Evolutionary conservation across 495 filamentous ascomycete genomes (phyloP).

Genomic region (Aspergillus kassunensis): DNA sequence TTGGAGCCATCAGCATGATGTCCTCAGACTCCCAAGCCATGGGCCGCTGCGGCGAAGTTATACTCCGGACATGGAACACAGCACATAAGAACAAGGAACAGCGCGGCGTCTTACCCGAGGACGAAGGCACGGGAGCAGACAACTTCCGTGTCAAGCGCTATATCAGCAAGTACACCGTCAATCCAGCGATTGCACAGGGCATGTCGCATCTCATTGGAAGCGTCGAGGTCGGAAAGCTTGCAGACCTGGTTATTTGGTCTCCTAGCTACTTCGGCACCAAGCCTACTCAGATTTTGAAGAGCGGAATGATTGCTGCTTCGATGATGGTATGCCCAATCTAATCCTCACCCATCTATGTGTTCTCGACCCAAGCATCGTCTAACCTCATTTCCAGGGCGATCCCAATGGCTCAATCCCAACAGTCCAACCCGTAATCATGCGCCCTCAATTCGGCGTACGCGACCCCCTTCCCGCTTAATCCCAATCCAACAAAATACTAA

Average conservation of each 20-base stretch:
- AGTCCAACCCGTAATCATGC: slow-evolving; percentile 79
- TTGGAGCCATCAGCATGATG: slow-evolving; percentile 99
- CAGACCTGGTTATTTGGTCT: slow-evolving; percentile 88
- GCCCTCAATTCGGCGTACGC: slow-evolving; percentile 79
- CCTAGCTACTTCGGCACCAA: slow-evolving; percentile 86
- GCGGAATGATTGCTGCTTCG: slow-evolving; percentile 80
- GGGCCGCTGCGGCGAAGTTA: slow-evolving; percentile 94
- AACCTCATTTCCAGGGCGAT: slow-evolving; percentile 61
- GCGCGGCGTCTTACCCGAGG: slow-evolving; percentile 70
- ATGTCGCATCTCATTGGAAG: slow-evolving; percentile 88
- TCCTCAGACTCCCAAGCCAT: slow-evolving; percentile 94
- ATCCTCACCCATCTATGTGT: background rate
- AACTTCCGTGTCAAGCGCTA: slow-evolving; percentile 94
- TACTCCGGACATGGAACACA: slow-evolving; percentile 94
- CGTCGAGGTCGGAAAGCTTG: slow-evolving; percentile 85
- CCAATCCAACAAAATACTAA: background rate
- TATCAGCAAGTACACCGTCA: slow-evolving; percentile 95
- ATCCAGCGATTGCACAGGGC: slow-evolving; percentile 90
- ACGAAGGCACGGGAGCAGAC: slow-evolving; percentile 77
- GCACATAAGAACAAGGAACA: slow-evolving; percentile 97
- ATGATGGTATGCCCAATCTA: slow-evolving; percentile 64
- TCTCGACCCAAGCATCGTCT: background rate
- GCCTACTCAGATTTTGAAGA: slow-evolving; percentile 79
- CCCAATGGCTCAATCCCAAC: slow-evolving; percentile 91
- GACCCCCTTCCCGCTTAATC: background rate